These are phyloP conservation scores for Mitosporidium daphniae DNA, from an alignment of 371 early-diverging fungal species.

Conservation along the genomic window DNA sequence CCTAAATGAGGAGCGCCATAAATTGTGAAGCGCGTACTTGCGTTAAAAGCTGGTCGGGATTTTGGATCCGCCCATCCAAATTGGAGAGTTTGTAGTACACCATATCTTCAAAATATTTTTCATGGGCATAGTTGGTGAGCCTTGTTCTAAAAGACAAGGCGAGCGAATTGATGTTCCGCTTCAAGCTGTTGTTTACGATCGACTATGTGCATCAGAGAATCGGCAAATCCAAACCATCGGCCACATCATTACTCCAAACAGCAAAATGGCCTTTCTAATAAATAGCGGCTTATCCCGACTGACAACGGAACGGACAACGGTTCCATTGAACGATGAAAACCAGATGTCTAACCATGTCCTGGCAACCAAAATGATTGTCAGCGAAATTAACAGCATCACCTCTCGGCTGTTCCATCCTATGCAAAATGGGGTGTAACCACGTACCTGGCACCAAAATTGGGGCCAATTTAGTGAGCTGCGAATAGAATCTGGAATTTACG, in stretches of 20 bases:
- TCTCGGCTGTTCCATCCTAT: conserved; percentile 12
- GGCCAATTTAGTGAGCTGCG: not conserved
- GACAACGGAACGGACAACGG: conserved; percentile 26
- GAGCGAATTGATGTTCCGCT: conserved; percentile 22
- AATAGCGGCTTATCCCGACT: conserved; percentile 15
- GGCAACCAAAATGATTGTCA: conserved; percentile 20
- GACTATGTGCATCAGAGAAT: too few species aligned
- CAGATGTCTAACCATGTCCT: conserved; percentile 24
- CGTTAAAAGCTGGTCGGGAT: conserved; percentile 40
- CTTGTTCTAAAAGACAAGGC: conserved; percentile 34
- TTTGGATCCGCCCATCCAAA: conserved; percentile 35
- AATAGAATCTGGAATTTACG: conserved; percentile 21
- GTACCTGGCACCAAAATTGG: not conserved
- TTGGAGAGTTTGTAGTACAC: conserved; percentile 41
- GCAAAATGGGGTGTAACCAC: conserved; percentile 1
- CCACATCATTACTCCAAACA: conserved; percentile 25
- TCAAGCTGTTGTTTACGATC: conserved; percentile 27
- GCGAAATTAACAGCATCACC: conserved; percentile 16
- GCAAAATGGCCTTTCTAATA: conserved; percentile 13
- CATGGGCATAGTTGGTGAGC: conserved; percentile 31
- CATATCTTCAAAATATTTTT: conserved; percentile 32
- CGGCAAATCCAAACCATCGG: too few species aligned
- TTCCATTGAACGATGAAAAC: conserved; percentile 25
- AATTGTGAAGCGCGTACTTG: too few species aligned
- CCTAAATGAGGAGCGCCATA: too few species aligned